phyloP scores from a whole-genome alignment of 108 stramenopile species.

The Cyclotella distinguenda region DNA sequence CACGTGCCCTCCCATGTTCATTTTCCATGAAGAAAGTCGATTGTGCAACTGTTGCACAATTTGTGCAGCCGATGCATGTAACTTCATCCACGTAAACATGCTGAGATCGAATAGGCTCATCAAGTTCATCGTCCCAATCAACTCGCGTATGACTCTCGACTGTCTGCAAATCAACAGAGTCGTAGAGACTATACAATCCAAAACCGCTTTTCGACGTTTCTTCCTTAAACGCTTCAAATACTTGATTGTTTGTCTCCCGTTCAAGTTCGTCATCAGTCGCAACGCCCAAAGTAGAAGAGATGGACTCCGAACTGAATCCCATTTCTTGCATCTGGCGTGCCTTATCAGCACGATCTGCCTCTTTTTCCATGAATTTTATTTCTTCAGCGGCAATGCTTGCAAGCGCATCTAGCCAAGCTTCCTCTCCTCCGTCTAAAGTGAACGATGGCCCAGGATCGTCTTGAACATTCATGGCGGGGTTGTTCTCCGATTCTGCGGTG shows the following conservation, averaged over 20 bases:
- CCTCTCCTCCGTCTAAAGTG: constrained; percentile 48
- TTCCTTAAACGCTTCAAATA: constrained; percentile 59
- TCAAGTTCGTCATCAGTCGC: constrained; percentile 65
- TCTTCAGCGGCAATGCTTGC: constrained; percentile 69
- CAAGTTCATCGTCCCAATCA: constrained; percentile 65
- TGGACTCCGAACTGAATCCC: constrained; percentile 69
- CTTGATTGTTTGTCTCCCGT: constrained; percentile 47
- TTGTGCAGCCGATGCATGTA: constrained; percentile 90
- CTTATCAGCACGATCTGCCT: constrained; percentile 79
- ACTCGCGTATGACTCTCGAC: constrained; percentile 77
- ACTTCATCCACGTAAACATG: constrained; percentile 93
- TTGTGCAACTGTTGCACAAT: constrained; percentile 88
- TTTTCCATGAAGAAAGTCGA: constrained; percentile 92
- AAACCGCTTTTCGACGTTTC: constrained; percentile 52
- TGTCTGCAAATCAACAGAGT: constrained; percentile 56
- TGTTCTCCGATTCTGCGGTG: constrained; percentile 22
- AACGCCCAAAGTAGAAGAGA: constrained; percentile 63
- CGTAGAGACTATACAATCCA: constrained; percentile 45
- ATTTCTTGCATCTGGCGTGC: constrained; percentile 83
- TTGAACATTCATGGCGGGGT: neutral
- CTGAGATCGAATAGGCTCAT: constrained; percentile 73
- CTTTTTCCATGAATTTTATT: constrained; percentile 67
- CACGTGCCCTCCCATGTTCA: constrained; percentile 85
- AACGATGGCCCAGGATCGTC: constrained; percentile 9
- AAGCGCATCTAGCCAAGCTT: constrained; percentile 76